Base-by-base conservation (phyloP, 75 land plant genomes). In the Sequoiadendron giganteum region DNA sequence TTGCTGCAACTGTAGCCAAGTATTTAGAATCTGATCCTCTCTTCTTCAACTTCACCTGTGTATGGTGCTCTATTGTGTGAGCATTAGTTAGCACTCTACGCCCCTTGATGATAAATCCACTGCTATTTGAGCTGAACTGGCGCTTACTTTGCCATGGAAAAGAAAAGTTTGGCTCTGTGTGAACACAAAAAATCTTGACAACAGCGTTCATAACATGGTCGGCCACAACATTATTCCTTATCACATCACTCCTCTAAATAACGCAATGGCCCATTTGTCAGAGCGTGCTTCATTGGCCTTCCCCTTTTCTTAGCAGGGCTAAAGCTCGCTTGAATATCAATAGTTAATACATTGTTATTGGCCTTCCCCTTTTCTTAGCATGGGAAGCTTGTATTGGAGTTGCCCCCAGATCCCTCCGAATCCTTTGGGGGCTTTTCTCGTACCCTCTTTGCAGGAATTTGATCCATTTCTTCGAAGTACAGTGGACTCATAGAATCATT, bases 71-170 rank as follows among this genome's bases (percentile, higher is more conserved):
- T 25, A 97, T 97, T 9, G 97, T 95, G 77, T 97, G 99, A 28
- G 99, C 97, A 91, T 97, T 97, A 34, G 99, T 95, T 85, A 97
- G 89, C 21, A 97, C 94, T 80, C 99, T 92, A 79, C 93, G 85
- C 25, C 94, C 95, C 2, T 86, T 86, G 38, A 96, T 93, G 36
- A 95, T 92, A 87, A 97, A 97, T 5, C 97, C 99, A 84, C 97
- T 97, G 85, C 97, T 96, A 78, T 95, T 96, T 18, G 96, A 94
- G 88, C 97, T 97, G 84, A 93, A 95, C 90, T 96, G 97, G 86
- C 99, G 80, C 89, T 95, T 97, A 86, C 95, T 87, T 94, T 96
- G 99, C 97, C 99, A 97, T 72, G 99, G 99, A 77, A 97, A 85
- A 47, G 97, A 97, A 86, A 97, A 97, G 84, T 95, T 97, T 14